Evolutionary conservation across 345 rosid species (phyloP), one percentile per base, ranked within the genome.

Genomic region (Populus tremula): DNA sequence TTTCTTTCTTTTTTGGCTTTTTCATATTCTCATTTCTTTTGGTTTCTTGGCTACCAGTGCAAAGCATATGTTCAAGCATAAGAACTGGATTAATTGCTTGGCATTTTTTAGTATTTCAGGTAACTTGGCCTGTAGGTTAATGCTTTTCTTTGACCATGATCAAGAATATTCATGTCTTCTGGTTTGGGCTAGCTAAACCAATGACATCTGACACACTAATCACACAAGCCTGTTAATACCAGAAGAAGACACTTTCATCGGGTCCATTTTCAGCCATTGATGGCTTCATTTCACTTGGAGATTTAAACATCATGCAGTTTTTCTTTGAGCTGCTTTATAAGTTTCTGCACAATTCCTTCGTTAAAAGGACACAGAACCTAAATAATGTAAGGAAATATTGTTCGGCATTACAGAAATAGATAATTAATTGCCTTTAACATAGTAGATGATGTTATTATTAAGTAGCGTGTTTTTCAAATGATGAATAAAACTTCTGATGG

Each of bases 31-130:
- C 21, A 54, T 62, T 50, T 66, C 68, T 81, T 76, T 49, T 73
- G 88, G 70, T 91, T 86, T 90, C 93, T 86, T 90, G 49, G 59
- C 70, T 79, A 61, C 72, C 73, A 74, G 86, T 83, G 83, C 93
- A 93, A 93, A 90, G 98, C 85, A 93, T 92, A 89, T 84, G 76
- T 71, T 18, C 83, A 66, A 11, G 11, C 35, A n/a, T 67, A 36
- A 49, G 31, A 43, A 33, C 36, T 23, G n/a, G 47, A 23, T 12
- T 21, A 33, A 76, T 3, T 43, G 47, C 1, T 7, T 45, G 56
- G 35, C 62, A 54, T 56, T 76, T 61, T 18, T 18, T n/a, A 25
- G 41, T 59, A 21, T 27, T 25, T 74, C 50, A 12, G 73, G 74
- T 73, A 66, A 77, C 76, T 75, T 79, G 83, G 21, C n/a, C 36